Evolutionary conservation across 2,329 filamentous ascomycete genomes (phyloP), one percentile per base, ranked within the genome.

Genomic region (Plenodomus biglobosus): DNA sequence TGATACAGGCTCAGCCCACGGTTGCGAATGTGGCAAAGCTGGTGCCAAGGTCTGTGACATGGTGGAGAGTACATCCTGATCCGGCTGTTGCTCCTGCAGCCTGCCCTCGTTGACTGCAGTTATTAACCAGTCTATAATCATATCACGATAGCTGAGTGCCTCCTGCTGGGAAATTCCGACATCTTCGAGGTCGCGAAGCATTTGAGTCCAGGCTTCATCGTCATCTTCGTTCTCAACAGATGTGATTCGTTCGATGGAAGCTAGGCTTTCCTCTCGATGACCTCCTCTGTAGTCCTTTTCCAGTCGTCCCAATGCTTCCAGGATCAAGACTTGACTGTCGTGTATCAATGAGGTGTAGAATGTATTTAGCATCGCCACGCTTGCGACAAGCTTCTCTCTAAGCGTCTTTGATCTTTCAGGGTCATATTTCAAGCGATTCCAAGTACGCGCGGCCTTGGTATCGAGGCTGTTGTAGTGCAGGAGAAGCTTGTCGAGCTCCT

Each of bases 71-170:
- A 39, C 40, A 8, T 52, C 46, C 8, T 40, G 41, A 20, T 56
- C 44, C 13, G 38, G 40, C 11, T 42, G 46, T 18, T 62, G 52
- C 44, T 68, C 65, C 30, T 62, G 40, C 15, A 69, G 49, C 35
- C 63, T 58, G 8, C 64, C 67, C 41, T 64, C 58, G 37, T 69
- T 68, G 20, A 68, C 65, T 6, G 65, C 67, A 16, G 41, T 48
- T 17, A 68, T 47, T 27, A 70, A 61, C 66, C 65, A 68, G 40
- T 62, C 61, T 20, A 64, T 48, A 35, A 70, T 67, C 40, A 68
- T 52, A 16, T 64, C 52, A 7, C 60, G 59, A 37, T 69, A 62
- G 13, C 52, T 48, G 4, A 62, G 22, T 3, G 58, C 63, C 37
- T 62, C 53, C 38, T 60, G 52, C 16, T 55, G 41, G 17, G 58